Conservation (phyloP, 23 red algal genomes). For the Rhodosorus marinus region DNA sequence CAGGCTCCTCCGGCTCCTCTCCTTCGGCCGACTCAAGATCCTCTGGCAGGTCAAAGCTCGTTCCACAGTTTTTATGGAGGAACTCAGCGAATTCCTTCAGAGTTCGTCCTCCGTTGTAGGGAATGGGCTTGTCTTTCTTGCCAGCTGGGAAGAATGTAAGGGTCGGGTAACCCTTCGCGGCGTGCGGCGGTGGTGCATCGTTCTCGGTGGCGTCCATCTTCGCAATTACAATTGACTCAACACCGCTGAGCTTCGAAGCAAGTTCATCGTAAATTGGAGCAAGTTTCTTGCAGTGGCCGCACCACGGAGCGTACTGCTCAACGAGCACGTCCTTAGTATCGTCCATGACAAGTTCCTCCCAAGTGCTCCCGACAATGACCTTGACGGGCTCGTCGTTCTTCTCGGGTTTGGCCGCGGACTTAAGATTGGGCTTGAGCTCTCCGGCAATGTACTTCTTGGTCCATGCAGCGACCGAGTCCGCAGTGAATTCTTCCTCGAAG, state of each 20-base stretch:
- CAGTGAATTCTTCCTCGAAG: constrained; percentile 11
- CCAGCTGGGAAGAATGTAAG: constrained; percentile 70
- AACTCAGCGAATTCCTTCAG: constrained; percentile 71
- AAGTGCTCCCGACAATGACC: constrained; percentile 72
- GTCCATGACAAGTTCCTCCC: constrained; percentile 63
- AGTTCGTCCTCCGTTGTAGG: constrained; percentile 29
- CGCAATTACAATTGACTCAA: constrained; percentile 60
- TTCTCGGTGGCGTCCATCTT: constrained; percentile 97
- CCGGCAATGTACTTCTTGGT: constrained; percentile 21
- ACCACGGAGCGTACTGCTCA: constrained; percentile 95
- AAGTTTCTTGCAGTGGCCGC: constrained; percentile 75
- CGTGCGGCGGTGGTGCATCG: constrained; percentile 67
- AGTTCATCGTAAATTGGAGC: constrained; percentile 59
- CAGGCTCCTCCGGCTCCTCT: constrained; percentile 18
- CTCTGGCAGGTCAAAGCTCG: constrained; percentile 51
- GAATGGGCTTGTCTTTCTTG: constrained; percentile 14
- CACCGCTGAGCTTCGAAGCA: constrained; percentile 41
- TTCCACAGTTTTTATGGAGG: constrained; percentile 60
- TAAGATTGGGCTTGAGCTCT: constrained; percentile 19
- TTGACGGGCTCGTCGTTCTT: constrained; percentile 38
- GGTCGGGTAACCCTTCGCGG: constrained; percentile 74
- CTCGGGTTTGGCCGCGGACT: constrained; percentile 45
- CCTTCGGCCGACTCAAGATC: constrained; percentile 9
- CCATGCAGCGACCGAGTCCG: constrained; percentile 18
- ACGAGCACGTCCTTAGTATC: constrained; percentile 74